Conservation (phyloP, 169 alveolate species). For the Cryptosporidium felis region DNA sequence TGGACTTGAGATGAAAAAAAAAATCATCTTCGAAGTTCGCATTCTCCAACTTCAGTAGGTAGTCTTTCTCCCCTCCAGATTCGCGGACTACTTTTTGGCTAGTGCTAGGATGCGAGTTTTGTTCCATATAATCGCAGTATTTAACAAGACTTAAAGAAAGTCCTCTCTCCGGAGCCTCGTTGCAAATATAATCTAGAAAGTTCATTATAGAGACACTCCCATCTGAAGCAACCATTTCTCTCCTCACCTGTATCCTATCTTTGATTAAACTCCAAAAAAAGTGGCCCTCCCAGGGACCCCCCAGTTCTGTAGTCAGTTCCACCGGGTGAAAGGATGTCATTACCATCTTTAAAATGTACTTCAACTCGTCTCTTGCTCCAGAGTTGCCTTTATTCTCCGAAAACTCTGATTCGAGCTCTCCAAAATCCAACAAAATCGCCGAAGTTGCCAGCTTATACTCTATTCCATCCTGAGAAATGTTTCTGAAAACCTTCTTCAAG, state of each 20-base stretch:
- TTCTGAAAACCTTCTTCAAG: not conserved
- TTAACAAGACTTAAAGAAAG: not conserved
- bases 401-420: too few species aligned
- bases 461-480: slow-evolving; percentile 15
- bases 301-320: slow-evolving; percentile 41
- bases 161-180: not conserved
- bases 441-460: slow-evolving; percentile 33
- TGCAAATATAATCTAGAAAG: not conserved
- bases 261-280: slow-evolving; percentile 15
- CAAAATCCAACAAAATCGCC: not conserved
- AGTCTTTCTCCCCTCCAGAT: slow-evolving; percentile 5
- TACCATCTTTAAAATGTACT: not conserved
- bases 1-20: slow-evolving; percentile 14
- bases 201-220: not conserved
- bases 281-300: slow-evolving; percentile 70
- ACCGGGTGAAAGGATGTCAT: slow-evolving; percentile 57
- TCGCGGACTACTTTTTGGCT: not conserved
- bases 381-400: not conserved
- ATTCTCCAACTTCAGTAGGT: not conserved
- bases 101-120: not conserved
- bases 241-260: too few species aligned
- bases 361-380: not conserved
- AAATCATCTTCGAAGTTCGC: slow-evolving; percentile 3
- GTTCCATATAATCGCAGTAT: not conserved
- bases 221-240: not conserved